Conservation (phyloP, 2,329 filamentous ascomycete genomes). For the Daldinia eschscholtzii region DNA sequence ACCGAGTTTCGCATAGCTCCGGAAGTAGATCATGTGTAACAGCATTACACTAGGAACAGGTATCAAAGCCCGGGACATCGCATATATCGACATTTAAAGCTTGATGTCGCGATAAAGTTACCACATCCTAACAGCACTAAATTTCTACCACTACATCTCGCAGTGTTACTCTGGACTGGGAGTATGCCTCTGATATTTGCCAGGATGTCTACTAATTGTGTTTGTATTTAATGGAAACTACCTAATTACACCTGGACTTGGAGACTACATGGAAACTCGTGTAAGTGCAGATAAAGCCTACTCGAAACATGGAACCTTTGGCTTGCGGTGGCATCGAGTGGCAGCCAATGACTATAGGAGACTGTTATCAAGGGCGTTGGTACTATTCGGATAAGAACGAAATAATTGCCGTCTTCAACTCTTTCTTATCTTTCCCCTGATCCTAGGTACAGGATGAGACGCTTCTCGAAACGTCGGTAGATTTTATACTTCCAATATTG, state of each 20-base stretch:
- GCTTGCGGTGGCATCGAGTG: not conserved
- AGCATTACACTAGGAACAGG: not conserved
- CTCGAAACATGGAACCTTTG: not conserved
- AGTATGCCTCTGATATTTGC: not conserved
- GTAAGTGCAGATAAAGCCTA: not conserved
- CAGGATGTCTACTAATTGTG: too few relatives aligned
- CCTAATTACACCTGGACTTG: too few relatives aligned
- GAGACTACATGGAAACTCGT: too few relatives aligned
- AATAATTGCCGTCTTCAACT: not conserved
- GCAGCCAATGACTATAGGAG: not conserved
- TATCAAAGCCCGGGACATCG: not conserved
- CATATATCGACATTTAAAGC: not conserved
- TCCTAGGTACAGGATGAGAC: not conserved
- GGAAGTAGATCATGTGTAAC: conserved; percentile 8
- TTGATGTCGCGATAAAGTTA: not conserved
- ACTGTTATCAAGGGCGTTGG: not conserved
- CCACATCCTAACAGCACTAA: not conserved
- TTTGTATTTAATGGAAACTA: not conserved
- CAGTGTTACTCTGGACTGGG: not conserved
- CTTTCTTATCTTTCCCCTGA: not conserved
- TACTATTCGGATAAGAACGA: not conserved
- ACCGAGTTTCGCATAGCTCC: not conserved
- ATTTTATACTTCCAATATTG: not conserved
- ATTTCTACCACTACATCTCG: not conserved
- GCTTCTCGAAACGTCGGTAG: not conserved